Base-by-base conservation (phyloP, 345 rosid genomes). In the Populus alba region DNA sequence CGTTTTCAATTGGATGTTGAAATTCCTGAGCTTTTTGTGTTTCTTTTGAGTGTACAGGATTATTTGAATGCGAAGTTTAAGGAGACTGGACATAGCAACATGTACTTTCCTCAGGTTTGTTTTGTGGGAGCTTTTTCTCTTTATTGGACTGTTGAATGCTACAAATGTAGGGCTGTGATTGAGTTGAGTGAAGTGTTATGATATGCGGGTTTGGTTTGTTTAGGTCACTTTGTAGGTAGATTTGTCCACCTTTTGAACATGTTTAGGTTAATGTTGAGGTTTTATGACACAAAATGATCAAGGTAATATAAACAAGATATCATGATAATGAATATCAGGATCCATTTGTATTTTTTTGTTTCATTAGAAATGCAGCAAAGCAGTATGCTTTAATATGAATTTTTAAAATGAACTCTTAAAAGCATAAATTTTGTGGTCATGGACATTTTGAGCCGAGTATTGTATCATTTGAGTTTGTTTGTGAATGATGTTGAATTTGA, bases 21-120 rank as follows among this genome's bases (percentile, higher is more conserved):
- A 18, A 51, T 18, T 6, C 57, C 38, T 20, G 47, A 6, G 6
- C 35, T 8, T 22, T 71, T 22, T 20, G 12, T 49, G 74, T 43
- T 15, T 7, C 69, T 72, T 70, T 23, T 15, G 61, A 29, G 8
- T 2, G 74, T 27, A 25, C 22, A 95, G 98, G 99, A 92, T 33
- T 93, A 90, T 86, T 75, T 91, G 83, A 93, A 93, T 85, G 97
- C 87, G 57, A 92, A 92, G 77, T 93, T 92, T 90, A 95, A 93
- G 92, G 95, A 95, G 88, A 92, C 95, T 78, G 97, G 99, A 6
- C 98, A 95, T 69, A 87, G 94, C 78, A 95, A 95, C 83, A 92
- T 92, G 97, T 93, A 95, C 79, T 95, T 95, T 70, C 99, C 99
- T 2, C 98, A 95, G 96, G 97, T 90, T 62, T 70, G 70, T n/a